These are phyloP conservation scores for Saturnispora ahearnii DNA, from an alignment of 805 yeast species.

Conservation along the genomic window DNA sequence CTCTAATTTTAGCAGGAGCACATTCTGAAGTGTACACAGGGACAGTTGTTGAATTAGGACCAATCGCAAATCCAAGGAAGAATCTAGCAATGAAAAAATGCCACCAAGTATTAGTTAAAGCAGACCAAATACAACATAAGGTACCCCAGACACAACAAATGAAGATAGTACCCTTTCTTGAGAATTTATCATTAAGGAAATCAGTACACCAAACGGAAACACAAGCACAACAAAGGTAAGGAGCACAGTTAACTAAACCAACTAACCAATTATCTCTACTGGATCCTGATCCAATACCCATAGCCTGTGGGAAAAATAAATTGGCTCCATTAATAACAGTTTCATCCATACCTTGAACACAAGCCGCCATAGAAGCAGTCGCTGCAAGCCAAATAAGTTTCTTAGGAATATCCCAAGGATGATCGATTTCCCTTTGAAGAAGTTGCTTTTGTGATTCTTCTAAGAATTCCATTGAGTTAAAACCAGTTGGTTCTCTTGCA, in stretches of 20 bases:
- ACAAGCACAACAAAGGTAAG: slow-evolving; percentile 54
- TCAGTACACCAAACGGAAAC: slow-evolving; percentile 61
- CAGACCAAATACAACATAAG: slow-evolving; percentile 61
- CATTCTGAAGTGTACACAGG: slow-evolving; percentile 66
- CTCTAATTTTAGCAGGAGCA: slow-evolving; percentile 53
- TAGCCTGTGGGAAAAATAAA: slow-evolving; percentile 46
- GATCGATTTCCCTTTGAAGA: slow-evolving; percentile 37
- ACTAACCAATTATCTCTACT: slow-evolving; percentile 46
- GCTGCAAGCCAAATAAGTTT: slow-evolving; percentile 49
- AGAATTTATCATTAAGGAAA: slow-evolving; percentile 43
- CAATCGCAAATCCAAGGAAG: slow-evolving; percentile 58
- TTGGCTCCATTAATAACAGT: slow-evolving; percentile 68
- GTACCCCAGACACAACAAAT: slow-evolving; percentile 54
- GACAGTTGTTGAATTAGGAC: slow-evolving; percentile 69
- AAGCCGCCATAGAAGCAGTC: slow-evolving; percentile 69
- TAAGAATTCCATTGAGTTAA: slow-evolving; percentile 48
- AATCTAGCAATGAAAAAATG: slow-evolving; percentile 61
- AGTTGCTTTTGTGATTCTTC: slow-evolving; percentile 46
- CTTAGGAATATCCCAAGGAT: slow-evolving; percentile 37
- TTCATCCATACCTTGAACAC: slow-evolving; percentile 76
- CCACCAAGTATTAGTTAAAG: slow-evolving; percentile 53
- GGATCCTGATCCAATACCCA: slow-evolving; percentile 41
- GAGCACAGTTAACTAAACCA: slow-evolving; percentile 63
- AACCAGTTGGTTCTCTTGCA: slow-evolving; percentile 52
- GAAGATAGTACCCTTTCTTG: slow-evolving; percentile 62